A percentile compares a stretch with the other conserved stretches of the same genome.
Evolutionary conservation across 495 filamentous ascomycete species (phyloP).

Genomic region (Penicillium herquei): DNA sequence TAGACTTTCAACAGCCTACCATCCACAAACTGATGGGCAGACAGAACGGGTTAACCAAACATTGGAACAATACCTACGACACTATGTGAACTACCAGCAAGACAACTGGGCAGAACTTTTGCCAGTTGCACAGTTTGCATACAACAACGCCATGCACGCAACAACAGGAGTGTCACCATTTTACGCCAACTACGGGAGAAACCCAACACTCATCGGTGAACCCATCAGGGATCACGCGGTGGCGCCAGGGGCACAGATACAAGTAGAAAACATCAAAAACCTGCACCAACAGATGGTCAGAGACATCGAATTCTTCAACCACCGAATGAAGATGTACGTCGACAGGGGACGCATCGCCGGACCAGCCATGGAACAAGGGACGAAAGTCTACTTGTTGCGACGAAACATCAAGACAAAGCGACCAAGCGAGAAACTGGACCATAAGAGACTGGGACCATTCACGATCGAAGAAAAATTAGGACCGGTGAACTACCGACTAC

Average conservation of each 20-base stretch:
- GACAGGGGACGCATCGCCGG: neutral
- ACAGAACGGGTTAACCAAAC: constrained; percentile 22
- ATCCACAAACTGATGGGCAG: constrained; percentile 30
- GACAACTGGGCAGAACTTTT: constrained; percentile 27
- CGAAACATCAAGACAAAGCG: constrained; percentile 6
- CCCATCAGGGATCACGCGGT: neutral
- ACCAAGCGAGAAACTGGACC: constrained; percentile 9
- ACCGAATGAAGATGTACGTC: neutral
- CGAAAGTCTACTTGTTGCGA: constrained; percentile 6
- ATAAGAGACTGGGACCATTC: constrained; percentile 9
- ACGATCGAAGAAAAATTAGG: constrained; percentile 10
- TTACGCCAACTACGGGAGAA: constrained; percentile 14
- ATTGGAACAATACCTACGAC: constrained; percentile 23
- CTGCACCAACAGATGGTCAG: too few species aligned
- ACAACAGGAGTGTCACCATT: constrained; percentile 12
- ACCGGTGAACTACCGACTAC: constrained; percentile 9
- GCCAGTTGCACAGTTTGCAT: constrained; percentile 25
- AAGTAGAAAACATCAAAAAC: neutral
- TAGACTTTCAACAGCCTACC: constrained; percentile 22
- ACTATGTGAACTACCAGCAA: constrained; percentile 26
- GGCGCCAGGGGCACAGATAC: too few species aligned
- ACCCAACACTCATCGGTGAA: neutral
- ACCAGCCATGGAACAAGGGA: neutral
- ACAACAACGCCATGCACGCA: constrained; percentile 15
- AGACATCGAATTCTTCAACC: too few species aligned